Conservation (phyloP, 2,329 filamentous ascomycete genomes). For the Nemania serpens region DNA sequence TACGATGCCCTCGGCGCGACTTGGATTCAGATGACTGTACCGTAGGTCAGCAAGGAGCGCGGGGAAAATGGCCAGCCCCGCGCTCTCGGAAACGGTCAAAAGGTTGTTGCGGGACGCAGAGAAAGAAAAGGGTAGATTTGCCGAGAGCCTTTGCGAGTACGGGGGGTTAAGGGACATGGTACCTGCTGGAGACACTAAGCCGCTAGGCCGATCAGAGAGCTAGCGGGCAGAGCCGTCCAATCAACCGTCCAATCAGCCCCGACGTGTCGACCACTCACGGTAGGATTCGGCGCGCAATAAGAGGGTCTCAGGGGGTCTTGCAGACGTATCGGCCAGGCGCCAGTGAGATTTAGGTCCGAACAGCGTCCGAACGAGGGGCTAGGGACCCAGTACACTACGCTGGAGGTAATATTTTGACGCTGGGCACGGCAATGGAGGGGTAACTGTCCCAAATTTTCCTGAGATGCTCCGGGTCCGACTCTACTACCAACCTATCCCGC, state of each 20-base stretch:
- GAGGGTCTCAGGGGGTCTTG: slow-evolving; percentile 17
- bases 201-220: slow-evolving; percentile 24
- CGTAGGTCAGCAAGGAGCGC: slow-evolving; percentile 7
- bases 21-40: slow-evolving; percentile 20
- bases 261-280: slow-evolving; percentile 23
- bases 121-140: slow-evolving; percentile 28
- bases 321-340: slow-evolving; percentile 17
- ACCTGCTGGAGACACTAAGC: not conserved
- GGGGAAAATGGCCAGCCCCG: not conserved
- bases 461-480: slow-evolving; percentile 22
- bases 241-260: slow-evolving; percentile 26
- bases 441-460: slow-evolving; percentile 27
- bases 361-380: slow-evolving; percentile 27
- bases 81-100: slow-evolving; percentile 14
- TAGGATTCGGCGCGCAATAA: slow-evolving; percentile 29
- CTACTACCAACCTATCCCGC: slow-evolving; percentile 24
- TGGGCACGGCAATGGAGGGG: slow-evolving; percentile 19
- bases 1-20: not conserved
- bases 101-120: slow-evolving; percentile 4
- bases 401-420: not conserved
- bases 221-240: slow-evolving; percentile 21
- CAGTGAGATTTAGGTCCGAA: slow-evolving; percentile 11
- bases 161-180: slow-evolving; percentile 29
- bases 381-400: not conserved
- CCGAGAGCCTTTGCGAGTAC: slow-evolving; percentile 29